Evolutionary conservation across 2,329 filamentous ascomycete genomes (phyloP).

Genomic region (Delphinella strobiligena): DNA sequence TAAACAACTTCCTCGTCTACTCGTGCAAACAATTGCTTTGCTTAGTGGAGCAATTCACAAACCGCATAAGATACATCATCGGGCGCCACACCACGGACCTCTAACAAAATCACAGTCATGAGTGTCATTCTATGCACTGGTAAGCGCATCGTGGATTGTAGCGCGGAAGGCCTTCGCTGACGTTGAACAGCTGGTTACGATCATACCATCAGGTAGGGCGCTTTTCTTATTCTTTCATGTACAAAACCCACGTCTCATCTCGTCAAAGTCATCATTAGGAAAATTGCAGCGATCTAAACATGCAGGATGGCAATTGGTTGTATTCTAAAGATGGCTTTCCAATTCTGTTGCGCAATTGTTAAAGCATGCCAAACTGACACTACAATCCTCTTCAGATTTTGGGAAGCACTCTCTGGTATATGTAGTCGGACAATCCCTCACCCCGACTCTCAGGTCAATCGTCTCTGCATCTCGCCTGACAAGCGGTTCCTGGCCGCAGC

Average conservation of each 20-base stretch:
- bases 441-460: slow-evolving; percentile 95
- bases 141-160: slow-evolving; percentile 25
- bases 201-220: slow-evolving; percentile 57
- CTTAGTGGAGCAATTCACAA: no score
- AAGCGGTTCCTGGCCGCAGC: slow-evolving; percentile 86
- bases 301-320: neutral
- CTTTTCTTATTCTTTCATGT: neutral
- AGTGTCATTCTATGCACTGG: slow-evolving; percentile 57
- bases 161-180: slow-evolving; percentile 13
- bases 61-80: no score
- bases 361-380: neutral
- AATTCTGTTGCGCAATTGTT: slow-evolving; percentile 1
- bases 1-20: no score
- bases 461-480: slow-evolving; percentile 94
- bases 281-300: neutral
- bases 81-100: no score
- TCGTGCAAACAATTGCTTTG: no score
- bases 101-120: slow-evolving; percentile 37
- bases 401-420: slow-evolving; percentile 95
- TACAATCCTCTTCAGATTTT: slow-evolving; percentile 53
- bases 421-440: slow-evolving; percentile 97
- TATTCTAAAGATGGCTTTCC: slow-evolving; percentile 1
- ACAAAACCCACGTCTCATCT: neutral
- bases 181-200: slow-evolving; percentile 52
- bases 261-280: neutral